phyloP scores from a whole-genome alignment of 2,329 filamentous ascomycete genomes.

The Dryadomyces sulphureus region DNA sequence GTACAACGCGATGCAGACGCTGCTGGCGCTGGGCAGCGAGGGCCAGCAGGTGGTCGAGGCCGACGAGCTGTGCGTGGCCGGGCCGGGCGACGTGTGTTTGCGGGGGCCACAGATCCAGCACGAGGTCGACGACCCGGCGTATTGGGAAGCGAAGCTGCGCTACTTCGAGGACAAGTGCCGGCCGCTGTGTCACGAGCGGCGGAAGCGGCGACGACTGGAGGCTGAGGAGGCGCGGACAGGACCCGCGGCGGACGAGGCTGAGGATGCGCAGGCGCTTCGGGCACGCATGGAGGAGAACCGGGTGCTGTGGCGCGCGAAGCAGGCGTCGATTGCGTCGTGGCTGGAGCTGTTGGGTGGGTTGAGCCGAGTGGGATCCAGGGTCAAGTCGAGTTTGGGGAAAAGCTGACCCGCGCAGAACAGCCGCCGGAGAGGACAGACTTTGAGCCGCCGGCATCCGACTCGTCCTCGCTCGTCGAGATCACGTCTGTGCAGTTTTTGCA shows the following conservation, averaged over 20 bases:
- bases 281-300: constrained; percentile 5
- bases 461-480: constrained; percentile 9
- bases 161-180: constrained; percentile 6
- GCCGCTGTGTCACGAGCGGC: constrained; percentile 5
- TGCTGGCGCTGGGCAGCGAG: constrained; percentile 4
- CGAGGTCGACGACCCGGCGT: constrained; percentile 2
- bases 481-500: constrained; percentile 6
- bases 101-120: not conserved
- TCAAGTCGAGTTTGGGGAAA: too few species aligned
- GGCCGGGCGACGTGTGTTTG: constrained; percentile 7
- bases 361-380: too few species aligned
- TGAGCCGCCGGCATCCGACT: not conserved
- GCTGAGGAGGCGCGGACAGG: constrained; percentile 1
- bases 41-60: constrained; percentile 1
- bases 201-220: constrained; percentile 3
- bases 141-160: constrained; percentile 6
- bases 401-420: too few species aligned
- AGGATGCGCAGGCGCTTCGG: not conserved
- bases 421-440: not conserved
- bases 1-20: constrained; percentile 7
- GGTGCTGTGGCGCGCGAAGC: constrained; percentile 7
- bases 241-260: not conserved
- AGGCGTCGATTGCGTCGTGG: constrained; percentile 2
- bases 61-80: constrained; percentile 7
- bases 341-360: too few species aligned